phyloP scores from a whole-genome alignment of 1,139 yeast species.

The Waltiozyma sp. region DNA sequence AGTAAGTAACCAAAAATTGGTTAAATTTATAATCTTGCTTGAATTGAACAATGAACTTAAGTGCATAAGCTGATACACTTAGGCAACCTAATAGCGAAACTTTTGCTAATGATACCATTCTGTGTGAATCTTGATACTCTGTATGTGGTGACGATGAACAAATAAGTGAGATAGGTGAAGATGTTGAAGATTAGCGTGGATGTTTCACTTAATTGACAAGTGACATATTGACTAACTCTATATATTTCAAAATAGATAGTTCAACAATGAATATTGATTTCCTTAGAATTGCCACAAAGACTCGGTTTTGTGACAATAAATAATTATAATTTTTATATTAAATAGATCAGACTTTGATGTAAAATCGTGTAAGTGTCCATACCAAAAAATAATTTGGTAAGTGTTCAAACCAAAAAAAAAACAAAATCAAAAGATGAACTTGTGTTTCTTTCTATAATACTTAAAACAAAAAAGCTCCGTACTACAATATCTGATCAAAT shows the following conservation, averaged over 20 bases:
- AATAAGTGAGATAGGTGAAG: no score
- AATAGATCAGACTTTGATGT: no score
- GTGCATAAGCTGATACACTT: neutral
- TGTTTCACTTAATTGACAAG: no score
- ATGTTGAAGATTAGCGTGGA: no score
- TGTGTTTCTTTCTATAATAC: no score
- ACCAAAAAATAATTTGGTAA: neutral
- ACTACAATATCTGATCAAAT: no score
- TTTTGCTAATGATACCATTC: neutral
- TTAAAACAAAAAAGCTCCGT: no score
- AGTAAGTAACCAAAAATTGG: slow-evolving; percentile 10
- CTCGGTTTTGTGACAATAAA: neutral
- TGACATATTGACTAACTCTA: no score
- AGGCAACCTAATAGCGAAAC: neutral
- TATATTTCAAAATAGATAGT: no score
- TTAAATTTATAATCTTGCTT: slow-evolving; percentile 10
- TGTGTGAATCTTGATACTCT: neutral
- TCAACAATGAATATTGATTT: no score
- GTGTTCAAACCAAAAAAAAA: neutral
- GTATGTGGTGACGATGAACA: neutral
- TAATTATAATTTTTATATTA: no score
- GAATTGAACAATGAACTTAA: slow-evolving; percentile 16
- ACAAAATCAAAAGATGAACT: neutral
- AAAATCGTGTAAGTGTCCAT: neutral
- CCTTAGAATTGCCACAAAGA: neutral